These are phyloP conservation scores for Arthrobotrys sphaeroides DNA, from an alignment of 2,329 filamentous ascomycete genomes.

Conservation along the genomic window DNA sequence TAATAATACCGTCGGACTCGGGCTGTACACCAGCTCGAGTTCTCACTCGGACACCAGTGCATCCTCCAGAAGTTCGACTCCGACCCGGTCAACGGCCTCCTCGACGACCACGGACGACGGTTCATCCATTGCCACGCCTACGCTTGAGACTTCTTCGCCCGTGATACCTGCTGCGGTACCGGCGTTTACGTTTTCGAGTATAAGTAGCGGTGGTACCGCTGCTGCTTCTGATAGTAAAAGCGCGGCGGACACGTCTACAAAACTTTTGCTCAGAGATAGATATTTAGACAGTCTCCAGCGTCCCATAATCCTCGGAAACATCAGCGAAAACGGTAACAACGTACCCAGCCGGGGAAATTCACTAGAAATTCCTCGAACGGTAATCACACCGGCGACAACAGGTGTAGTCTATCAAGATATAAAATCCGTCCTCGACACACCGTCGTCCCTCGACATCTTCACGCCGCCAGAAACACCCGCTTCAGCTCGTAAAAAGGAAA, in stretches of 20 bases:
- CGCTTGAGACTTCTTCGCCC: conserved; percentile 20
- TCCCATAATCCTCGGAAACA: conserved; percentile 37
- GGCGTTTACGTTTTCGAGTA: conserved; percentile 20
- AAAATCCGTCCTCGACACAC: neutral
- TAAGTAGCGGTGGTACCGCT: too few species aligned
- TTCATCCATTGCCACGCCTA: conserved; percentile 44
- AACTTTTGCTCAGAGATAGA: conserved; percentile 29
- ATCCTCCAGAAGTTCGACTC: conserved; percentile 43
- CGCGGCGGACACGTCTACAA: too few species aligned
- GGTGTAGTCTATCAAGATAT: conserved; percentile 31
- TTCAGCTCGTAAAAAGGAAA: neutral
- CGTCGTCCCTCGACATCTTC: conserved; percentile 24
- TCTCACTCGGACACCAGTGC: conserved; percentile 12
- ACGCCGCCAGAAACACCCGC: conserved; percentile 38
- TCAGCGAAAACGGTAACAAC: neutral
- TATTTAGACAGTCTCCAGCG: conserved; percentile 40
- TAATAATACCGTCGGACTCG: neutral
- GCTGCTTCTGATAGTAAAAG: conserved; percentile 11
- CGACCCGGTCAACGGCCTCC: conserved; percentile 36
- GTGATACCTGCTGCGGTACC: neutral
- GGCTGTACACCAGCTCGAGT: conserved; percentile 23
- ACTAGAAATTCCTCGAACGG: conserved; percentile 26
- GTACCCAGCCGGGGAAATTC: conserved; percentile 10
- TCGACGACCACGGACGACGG: conserved; percentile 29
- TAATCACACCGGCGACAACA: too few species aligned